Evolutionary conservation across 208 protist species (phyloP).

Genomic region (Phytomonas sp.): DNA sequence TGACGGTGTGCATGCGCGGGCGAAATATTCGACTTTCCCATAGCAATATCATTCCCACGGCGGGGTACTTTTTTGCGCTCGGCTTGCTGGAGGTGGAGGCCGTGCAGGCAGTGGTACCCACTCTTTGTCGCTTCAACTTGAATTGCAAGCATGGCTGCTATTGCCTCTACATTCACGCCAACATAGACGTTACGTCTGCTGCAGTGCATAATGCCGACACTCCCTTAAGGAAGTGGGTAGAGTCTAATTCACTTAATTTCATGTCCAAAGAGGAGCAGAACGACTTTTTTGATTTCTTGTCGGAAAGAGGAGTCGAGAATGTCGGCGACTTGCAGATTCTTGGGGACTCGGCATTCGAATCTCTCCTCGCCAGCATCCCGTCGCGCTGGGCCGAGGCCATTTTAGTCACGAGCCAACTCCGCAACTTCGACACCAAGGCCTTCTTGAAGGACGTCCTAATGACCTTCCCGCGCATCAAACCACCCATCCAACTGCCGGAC

Average conservation of each 20-base stretch:
- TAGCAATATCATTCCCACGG: slow-evolving; percentile 45
- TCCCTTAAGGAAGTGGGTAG: slow-evolving; percentile 19
- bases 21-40: slow-evolving; percentile 25
- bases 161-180: slow-evolving; percentile 77
- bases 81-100: slow-evolving; percentile 42
- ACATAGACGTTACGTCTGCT: slow-evolving; percentile 16
- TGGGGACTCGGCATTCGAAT: slow-evolving; percentile 59
- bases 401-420: slow-evolving; percentile 41
- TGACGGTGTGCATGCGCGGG: slow-evolving; percentile 22
- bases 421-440: slow-evolving; percentile 49
- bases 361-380: slow-evolving; percentile 30
- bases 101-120: slow-evolving; percentile 57
- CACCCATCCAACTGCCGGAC: slow-evolving; percentile 23
- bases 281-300: slow-evolving; percentile 48
- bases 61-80: slow-evolving; percentile 69
- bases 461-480: slow-evolving; percentile 50
- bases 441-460: slow-evolving; percentile 36
- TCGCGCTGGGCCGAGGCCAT: slow-evolving; percentile 37
- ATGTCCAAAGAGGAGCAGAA: slow-evolving; percentile 11
- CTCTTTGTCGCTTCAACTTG: slow-evolving; percentile 68
- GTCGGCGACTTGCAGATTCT: slow-evolving; percentile 81
- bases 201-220: slow-evolving; percentile 21
- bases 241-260: slow-evolving; percentile 10
- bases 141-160: slow-evolving; percentile 44
- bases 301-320: slow-evolving; percentile 36